Base-by-base conservation (phyloP, 2,329 filamentous ascomycete species). In the Cercospora zeae-maydis region DNA sequence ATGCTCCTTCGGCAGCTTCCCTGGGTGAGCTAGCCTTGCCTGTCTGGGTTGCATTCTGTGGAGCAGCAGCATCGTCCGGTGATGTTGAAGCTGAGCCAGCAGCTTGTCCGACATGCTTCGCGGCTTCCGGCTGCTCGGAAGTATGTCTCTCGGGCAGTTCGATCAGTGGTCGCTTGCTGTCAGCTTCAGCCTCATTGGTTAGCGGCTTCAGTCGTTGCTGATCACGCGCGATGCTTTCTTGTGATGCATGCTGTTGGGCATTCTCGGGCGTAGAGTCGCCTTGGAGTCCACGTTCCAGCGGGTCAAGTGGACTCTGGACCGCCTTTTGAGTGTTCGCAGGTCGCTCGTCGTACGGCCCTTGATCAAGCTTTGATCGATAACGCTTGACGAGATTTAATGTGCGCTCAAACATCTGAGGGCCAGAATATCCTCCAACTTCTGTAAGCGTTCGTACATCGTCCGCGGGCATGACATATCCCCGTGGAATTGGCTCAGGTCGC, bases 371-470 rank as follows among this genome's bases (percentile, higher is more conserved):
- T 21, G 73, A 75, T 61, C 92, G 85, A 77, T 98, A 99, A 68
- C 87, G 86, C 63, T 84, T 86, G 0, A 98, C 93, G 8, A 99
- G 82, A 6, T 84, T 83, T 24, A 93, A 79, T 0, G 92, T 97
- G 57, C 88, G 84, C 66, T 88, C 85, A 72, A 96, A 96, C 82
- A 96, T 87, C 74, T 90, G 89, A 0, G 95, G 95, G 0, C 95
- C 93, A 0, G 92, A 96, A 76, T 92, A 96, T 1, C 95, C 93
- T 30, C 95, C 93, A 19, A 88, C 87, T 78, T 97, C 91, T 16
- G 57, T 61, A 33, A 97, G 76, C 1, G 88, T 83, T 63, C 80
- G 78, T 68, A 86, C 82, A 74, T 99, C 93, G 66, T 84, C 81
- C 1, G 80, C 71, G 0, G 88, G 84, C 27, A 96, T 81, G 34